Percentiles rank a stretch among this genome's conserved stretches.
These are phyloP conservation scores for Solanum arcanum DNA, from an alignment of 257 asterid species.

Conservation along the genomic window DNA sequence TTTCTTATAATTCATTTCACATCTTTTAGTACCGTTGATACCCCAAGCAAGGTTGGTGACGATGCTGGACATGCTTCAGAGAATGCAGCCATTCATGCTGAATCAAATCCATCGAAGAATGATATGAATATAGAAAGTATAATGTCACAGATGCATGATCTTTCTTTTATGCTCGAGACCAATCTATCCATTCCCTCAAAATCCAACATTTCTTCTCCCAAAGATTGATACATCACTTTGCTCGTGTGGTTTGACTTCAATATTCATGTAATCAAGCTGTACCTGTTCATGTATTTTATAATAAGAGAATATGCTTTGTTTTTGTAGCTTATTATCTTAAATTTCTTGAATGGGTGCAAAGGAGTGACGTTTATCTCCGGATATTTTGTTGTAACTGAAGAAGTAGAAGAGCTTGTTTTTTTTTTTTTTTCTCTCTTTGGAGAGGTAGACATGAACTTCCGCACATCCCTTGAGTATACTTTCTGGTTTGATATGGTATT, in stretches of 20 bases:
- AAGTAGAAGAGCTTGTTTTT: neutral
- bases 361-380: neutral
- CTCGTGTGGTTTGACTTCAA: neutral
- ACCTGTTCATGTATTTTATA: neutral
- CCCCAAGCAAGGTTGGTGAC: neutral
- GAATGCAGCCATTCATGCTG: neutral
- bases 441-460: neutral
- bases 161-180: slow-evolving; percentile 34
- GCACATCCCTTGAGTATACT: no score
- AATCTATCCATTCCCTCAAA: slow-evolving; percentile 26
- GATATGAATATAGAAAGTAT: slow-evolving; percentile 7
- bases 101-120: neutral
- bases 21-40: slow-evolving; percentile 5
- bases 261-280: neutral
- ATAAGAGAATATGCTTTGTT: neutral
- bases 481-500: neutral
- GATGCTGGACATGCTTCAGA: neutral
- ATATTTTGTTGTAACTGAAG: neutral
- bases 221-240: neutral
- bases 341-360: neutral
- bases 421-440: neutral
- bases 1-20: neutral
- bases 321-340: neutral
- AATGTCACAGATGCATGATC: slow-evolving; percentile 37
- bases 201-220: neutral